Base-by-base conservation (phyloP, 2,329 filamentous ascomycete genomes). In the Grosmannia clavigera region DNA sequence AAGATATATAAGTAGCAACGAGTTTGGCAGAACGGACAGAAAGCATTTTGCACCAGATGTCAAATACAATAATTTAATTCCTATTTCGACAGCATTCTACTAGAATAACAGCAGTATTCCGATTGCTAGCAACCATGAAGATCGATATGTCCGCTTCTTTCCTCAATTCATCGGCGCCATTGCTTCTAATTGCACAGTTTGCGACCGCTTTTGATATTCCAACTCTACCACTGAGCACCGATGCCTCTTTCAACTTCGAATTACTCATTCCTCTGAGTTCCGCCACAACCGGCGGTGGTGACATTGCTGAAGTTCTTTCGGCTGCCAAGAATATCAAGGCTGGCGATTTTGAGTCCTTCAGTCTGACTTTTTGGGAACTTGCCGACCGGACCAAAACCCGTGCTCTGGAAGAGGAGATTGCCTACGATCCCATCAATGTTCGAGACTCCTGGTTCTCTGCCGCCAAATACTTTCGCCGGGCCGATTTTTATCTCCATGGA, bases 401-500 rank as follows among this genome's bases (percentile, higher is more conserved):
- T 5, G 63, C 66, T 6, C 54, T 59, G 9, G 57, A 63, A 7
- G 65, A 67, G 43, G 62, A 68, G 53, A 22, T 61, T 2, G 60
- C 22, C 3, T 48, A 55, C 25, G 59, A 65, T 31, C 65, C 68
- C 6, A 61, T 67, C 50, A 68, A 66, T 3, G 65, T 61, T 25
- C 65, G 68, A 22, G 68, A 72, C 58, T 66, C 66, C 9, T 66
- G 66, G 52, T 74, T 74, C 64, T 65, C 65, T 12, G 70, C 68
- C 2, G 62, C 72, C 9, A 68, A 60, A 22, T 75, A 75, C 65
- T 74, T 68, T 64, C 70, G 71, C 50, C 60, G 62, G 2, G 70
- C 72, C 27, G 71, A 72, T 61, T 73, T 72, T 65, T 74, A 65
- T 66, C 64, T 73, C 14, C 70, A 72, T 61, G 67, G 67, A 9